A percentile compares a stretch with the other conserved stretches of the same genome.
Evolutionary conservation across 106 monocot species (phyloP).

Genomic region (Narthecium ossifragum): DNA sequence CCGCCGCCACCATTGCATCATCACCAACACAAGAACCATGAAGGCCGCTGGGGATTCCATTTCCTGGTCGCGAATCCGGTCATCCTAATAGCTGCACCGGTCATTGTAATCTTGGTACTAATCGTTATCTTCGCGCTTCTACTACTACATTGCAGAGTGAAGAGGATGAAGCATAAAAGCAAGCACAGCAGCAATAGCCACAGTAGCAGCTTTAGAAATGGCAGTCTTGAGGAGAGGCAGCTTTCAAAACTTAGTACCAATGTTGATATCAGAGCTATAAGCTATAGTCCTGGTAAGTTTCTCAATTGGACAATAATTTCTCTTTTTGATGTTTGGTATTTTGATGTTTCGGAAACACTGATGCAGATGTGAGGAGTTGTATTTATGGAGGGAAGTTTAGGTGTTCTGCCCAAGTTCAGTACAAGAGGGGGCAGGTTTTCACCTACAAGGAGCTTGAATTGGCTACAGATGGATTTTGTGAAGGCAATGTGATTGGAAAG

Average conservation of each 20-base stretch:
- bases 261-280: not conserved
- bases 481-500: constrained; percentile 56
- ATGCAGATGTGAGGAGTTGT: constrained; percentile 37
- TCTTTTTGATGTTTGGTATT: not conserved
- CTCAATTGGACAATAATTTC: not conserved
- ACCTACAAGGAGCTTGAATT: constrained; percentile 80
- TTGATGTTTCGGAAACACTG: too few relatives aligned
- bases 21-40: not conserved
- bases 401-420: constrained; percentile 18
- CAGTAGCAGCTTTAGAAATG: constrained; percentile 12
- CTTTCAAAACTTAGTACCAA: not conserved
- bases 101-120: constrained; percentile 4
- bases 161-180: not conserved
- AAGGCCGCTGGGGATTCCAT: not conserved
- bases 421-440: constrained; percentile 66
- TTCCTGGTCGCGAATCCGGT: not conserved
- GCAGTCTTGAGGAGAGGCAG: constrained; percentile 8
- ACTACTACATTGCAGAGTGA: not conserved
- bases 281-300: constrained; percentile 16
- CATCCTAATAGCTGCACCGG: constrained; percentile 16
- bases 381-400: constrained; percentile 36
- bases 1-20: not conserved
- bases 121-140: constrained; percentile 1
- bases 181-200: not conserved
- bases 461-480: constrained; percentile 67